Evolutionary conservation across 192 early-diverging fungal genomes (phyloP).

Genomic region (Spizellomyces punctatus): DNA sequence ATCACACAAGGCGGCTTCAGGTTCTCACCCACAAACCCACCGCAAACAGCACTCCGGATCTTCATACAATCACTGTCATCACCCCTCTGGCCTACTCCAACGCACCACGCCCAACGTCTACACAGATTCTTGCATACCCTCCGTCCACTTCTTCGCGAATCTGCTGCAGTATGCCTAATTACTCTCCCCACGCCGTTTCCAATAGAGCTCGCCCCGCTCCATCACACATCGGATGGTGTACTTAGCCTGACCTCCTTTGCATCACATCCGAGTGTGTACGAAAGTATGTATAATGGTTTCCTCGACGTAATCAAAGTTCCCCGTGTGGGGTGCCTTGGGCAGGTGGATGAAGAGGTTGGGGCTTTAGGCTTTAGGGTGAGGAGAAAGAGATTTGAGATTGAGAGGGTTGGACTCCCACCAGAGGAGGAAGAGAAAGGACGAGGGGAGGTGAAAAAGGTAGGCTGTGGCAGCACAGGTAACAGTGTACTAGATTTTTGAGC

Average conservation of each 20-base stretch:
- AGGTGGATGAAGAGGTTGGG: slow-evolving; percentile 25
- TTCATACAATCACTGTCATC: slow-evolving; percentile 81
- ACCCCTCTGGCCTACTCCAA: slow-evolving; percentile 68
- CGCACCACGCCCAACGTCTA: slow-evolving; percentile 48
- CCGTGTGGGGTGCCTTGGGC: slow-evolving; percentile 70
- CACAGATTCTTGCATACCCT: slow-evolving; percentile 68
- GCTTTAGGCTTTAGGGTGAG: slow-evolving; percentile 83
- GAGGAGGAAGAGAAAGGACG: slow-evolving; percentile 72
- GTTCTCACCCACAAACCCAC: slow-evolving; percentile 28
- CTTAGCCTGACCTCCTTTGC: slow-evolving; percentile 94
- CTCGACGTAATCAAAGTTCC: slow-evolving; percentile 85
- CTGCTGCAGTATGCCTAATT: slow-evolving; percentile 73
- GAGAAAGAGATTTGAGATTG: slow-evolving; percentile 89
- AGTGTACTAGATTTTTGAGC: slow-evolving; percentile 1
- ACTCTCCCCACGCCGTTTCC: slow-evolving; percentile 84
- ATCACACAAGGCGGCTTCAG: slow-evolving; percentile 72
- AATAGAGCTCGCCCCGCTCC: slow-evolving; percentile 50
- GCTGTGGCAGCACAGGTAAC: neutral
- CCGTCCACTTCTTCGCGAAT: slow-evolving; percentile 74
- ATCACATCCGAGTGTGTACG: slow-evolving; percentile 62
- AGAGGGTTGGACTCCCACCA: slow-evolving; percentile 92
- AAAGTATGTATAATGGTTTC: slow-evolving; percentile 83
- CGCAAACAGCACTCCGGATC: slow-evolving; percentile 66
- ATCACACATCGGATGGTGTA: slow-evolving; percentile 83
- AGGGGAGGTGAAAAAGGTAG: slow-evolving; percentile 4